Percentiles rank a stretch among this genome's conserved stretches.
These are phyloP conservation scores for Volvox africanus DNA, from an alignment of 139 green algal genomes.

Conservation along the genomic window DNA sequence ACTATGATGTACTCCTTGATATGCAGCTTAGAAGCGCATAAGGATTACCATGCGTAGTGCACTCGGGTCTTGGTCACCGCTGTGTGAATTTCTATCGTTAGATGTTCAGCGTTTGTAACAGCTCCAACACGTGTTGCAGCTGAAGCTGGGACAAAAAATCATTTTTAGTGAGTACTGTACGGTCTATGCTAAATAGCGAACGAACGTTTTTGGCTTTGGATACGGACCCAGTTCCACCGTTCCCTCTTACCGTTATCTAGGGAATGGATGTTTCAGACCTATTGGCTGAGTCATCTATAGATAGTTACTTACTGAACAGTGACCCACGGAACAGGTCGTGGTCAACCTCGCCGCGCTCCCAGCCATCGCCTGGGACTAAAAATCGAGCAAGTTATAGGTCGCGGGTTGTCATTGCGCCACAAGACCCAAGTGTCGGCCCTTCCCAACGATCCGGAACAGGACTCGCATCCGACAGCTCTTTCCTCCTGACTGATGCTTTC, in stretches of 20 bases:
- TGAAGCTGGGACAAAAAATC: no score
- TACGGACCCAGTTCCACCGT: not conserved
- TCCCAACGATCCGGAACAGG: not conserved
- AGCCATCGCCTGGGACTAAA: no score
- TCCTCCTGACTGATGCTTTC: not conserved
- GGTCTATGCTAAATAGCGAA: not conserved
- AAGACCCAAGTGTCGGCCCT: not conserved
- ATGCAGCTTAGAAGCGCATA: no score
- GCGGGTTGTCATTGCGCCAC: not conserved
- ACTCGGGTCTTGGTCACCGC: no score
- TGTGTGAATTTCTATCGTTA: no score
- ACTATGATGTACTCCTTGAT: no score
- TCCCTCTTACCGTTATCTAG: not conserved
- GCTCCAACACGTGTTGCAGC: no score
- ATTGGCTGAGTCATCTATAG: not conserved
- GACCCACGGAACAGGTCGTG: not conserved
- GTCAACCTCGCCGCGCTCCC: not conserved
- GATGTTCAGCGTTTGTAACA: no score
- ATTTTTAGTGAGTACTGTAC: not conserved
- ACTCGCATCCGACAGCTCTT: not conserved
- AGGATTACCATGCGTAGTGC: no score
- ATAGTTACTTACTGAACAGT: not conserved
- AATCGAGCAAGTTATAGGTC: no score
- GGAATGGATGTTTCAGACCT: slow-evolving; percentile 1
- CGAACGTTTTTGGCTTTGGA: not conserved